Evolutionary conservation across 2,329 filamentous ascomycete species (phyloP), one percentile per base, ranked within the genome.

Genomic region (Calonectria henricotiae): DNA sequence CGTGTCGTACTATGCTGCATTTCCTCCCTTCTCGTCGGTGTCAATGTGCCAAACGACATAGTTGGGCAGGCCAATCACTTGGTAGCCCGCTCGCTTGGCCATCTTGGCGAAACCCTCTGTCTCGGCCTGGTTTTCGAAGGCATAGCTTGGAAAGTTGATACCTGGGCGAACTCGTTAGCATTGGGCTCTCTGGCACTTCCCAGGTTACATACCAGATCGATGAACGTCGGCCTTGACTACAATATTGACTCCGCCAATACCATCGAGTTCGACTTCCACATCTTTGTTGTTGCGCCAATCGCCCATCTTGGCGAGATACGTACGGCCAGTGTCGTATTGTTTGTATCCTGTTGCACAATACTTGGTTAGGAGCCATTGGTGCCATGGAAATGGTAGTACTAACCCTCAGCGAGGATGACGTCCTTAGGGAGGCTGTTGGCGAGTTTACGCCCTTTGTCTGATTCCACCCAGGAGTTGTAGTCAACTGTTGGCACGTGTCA

Each of bases 1-100:
- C 41, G 44, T 65, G 15, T 69, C 35, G 49, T 66, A 51, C 49
- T 84, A 89, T 76, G 84, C 80, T 76, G 84, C 80, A 81, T 98
- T 98, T 39, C 95, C 94, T 39, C 91, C 89, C 87, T 98, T 98
- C 86, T 99, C 96, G 67, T 95, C 91, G 2, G 96, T 99, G 82
- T 99, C 96, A 78, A 98, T 94, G 81, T 99, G 96, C 96, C 96
- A 99, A 69, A 99, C 96, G 62, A 99, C 92, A 81, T 99, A 99
- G 82, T 99, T 99, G 47, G 96, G 96, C 67, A 99, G 86, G 54
- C 96, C 96, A 76, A 94, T 90, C 30, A 99, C 96, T 79, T 94
- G 89, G 81, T 98, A 98, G 51, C 96, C 96, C 20, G 96, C 96
- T 73, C 95, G 89, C 86, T 97, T 98, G 70, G 96, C 96, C 96